phyloP scores from a whole-genome alignment of 208 protist species.

The Porcisia deanei region DNA sequence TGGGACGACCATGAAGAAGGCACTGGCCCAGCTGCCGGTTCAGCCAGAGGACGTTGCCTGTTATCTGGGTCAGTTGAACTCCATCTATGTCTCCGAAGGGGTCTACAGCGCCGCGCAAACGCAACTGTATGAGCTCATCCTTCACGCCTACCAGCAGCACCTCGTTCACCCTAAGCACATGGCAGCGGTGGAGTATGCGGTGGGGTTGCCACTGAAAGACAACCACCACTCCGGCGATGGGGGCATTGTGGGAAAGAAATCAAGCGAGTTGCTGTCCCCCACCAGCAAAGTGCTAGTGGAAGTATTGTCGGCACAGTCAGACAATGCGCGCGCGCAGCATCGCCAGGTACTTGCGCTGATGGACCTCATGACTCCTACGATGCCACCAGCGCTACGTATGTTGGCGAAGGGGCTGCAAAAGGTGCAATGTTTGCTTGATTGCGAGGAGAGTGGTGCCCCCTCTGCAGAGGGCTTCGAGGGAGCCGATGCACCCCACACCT shows the following conservation, averaged over 20 bases:
- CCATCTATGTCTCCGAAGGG: slow-evolving; percentile 6
- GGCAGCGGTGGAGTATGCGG: slow-evolving; percentile 34
- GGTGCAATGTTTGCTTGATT: slow-evolving; percentile 18
- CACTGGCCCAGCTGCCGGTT: slow-evolving; percentile 14
- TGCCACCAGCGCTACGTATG: slow-evolving; percentile 6
- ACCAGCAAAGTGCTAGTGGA: not conserved
- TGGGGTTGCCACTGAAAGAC: not conserved
- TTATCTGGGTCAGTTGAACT: slow-evolving; percentile 23
- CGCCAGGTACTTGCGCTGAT: slow-evolving; percentile 22
- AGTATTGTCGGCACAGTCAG: not conserved
- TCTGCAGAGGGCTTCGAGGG: not conserved
- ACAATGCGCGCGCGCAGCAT: slow-evolving; percentile 16
- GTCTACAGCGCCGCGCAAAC: slow-evolving; percentile 30
- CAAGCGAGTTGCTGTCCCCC: not conserved
- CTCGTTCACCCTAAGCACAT: slow-evolving; percentile 54
- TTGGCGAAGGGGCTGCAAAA: slow-evolving; percentile 7
- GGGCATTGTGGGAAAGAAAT: no score
- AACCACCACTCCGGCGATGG: not conserved
- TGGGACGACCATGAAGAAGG: slow-evolving; percentile 4
- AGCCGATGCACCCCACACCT: not conserved
- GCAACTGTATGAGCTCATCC: slow-evolving; percentile 35
- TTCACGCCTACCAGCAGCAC: slow-evolving; percentile 37
- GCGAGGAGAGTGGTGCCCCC: slow-evolving; percentile 1
- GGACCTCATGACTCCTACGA: slow-evolving; percentile 17
- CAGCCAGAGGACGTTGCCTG: slow-evolving; percentile 5